Conservation (phyloP, 148 eudicot genomes). For the Fallopia convolvulus region DNA sequence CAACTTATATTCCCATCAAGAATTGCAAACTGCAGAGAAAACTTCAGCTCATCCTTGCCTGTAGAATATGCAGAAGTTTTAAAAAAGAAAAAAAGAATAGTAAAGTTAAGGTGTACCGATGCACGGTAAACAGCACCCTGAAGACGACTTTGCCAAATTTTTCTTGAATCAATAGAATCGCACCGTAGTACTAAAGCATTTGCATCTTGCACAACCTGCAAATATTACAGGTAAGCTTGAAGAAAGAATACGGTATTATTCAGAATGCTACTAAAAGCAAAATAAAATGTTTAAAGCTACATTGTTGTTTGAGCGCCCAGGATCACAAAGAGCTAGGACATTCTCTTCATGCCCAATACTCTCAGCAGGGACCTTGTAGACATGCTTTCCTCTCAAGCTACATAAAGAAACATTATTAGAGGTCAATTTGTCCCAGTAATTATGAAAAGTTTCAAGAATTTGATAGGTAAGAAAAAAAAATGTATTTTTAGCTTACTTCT, state of each 20-base stretch:
- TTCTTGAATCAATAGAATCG: conserved; percentile 59
- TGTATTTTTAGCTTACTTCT: neutral
- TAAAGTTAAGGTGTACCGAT: conserved; percentile 42
- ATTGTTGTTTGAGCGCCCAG: conserved; percentile 43
- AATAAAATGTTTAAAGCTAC: conserved; percentile 14
- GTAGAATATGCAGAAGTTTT: neutral
- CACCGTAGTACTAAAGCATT: conserved; percentile 65
- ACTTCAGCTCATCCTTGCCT: neutral
- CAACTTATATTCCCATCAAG: neutral
- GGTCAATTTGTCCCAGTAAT: neutral
- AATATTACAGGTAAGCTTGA: conserved; percentile 3
- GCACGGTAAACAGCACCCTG: conserved; percentile 86
- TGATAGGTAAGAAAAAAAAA: neutral
- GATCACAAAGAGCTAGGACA: conserved; percentile 61
- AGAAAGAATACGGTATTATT: neutral
- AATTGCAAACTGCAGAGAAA: neutral
- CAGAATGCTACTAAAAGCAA: conserved; percentile 3
- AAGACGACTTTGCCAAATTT: conserved; percentile 63
- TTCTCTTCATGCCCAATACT: conserved; percentile 57
- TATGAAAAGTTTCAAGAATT: neutral
- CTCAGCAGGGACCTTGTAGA: conserved; percentile 65
- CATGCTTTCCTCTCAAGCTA: conserved; percentile 81
- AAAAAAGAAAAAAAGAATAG: neutral
- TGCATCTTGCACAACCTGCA: conserved; percentile 80
- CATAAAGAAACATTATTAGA: conserved; percentile 13